Evolutionary conservation across 129 eudicot species (phyloP).

Genomic region (Pittosporum tobira): DNA sequence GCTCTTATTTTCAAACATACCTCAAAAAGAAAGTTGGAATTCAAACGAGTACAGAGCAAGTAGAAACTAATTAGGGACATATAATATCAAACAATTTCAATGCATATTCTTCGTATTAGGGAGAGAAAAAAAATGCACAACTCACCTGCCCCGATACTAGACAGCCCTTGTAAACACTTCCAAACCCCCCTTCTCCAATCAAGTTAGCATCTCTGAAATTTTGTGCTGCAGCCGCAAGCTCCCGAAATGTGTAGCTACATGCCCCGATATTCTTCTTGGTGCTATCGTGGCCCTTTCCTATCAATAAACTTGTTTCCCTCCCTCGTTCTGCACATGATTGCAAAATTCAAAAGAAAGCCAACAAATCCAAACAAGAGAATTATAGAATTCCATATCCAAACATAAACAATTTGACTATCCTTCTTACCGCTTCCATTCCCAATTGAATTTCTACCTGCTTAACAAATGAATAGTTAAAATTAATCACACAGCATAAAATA

Average conservation of each 20-base stretch:
- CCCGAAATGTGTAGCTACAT: slow-evolving; percentile 63
- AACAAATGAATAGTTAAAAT: background rate
- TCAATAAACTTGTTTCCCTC: slow-evolving; percentile 28
- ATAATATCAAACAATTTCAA: background rate
- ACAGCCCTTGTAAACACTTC: slow-evolving; percentile 84
- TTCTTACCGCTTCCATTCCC: slow-evolving; percentile 21
- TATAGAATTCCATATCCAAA: background rate
- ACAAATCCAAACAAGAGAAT: slow-evolving; percentile 3
- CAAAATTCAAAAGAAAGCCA: slow-evolving; percentile 12
- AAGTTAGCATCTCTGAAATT: slow-evolving; percentile 73
- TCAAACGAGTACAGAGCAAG: no score
- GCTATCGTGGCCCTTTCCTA: slow-evolving; percentile 32
- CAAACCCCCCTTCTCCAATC: slow-evolving; percentile 92
- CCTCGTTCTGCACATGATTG: slow-evolving; percentile 27
- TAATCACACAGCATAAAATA: slow-evolving; percentile 13
- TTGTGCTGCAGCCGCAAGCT: slow-evolving; percentile 70
- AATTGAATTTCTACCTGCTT: slow-evolving; percentile 23
- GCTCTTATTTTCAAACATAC: background rate
- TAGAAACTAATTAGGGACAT: no score
- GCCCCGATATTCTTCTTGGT: slow-evolving; percentile 43
- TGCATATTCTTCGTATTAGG: background rate
- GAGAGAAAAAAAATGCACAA: background rate
- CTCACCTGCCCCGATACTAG: slow-evolving; percentile 65
- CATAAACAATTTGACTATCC: background rate
- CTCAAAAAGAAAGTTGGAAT: background rate